Percentiles rank a stretch among this genome's conserved stretches.
phyloP scores from a whole-genome alignment of 495 filamentous ascomycete species.

The Trichoderma gamsii region DNA sequence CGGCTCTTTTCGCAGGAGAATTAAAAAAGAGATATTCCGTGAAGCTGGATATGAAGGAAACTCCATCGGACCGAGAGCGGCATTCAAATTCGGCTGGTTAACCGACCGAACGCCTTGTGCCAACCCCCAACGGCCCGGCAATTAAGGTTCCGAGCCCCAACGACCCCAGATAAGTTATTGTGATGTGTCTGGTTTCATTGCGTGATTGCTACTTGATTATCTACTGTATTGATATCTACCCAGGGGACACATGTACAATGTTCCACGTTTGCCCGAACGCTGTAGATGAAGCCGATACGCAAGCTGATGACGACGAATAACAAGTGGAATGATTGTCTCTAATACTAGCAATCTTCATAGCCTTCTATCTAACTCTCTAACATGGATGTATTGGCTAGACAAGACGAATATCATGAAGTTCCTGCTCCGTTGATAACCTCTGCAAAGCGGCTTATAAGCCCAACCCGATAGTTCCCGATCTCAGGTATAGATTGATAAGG shows the following conservation, averaged over 20 bases:
- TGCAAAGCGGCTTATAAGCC: not conserved
- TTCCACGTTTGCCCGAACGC: too few species aligned
- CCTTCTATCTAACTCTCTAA: too few species aligned
- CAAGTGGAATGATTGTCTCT: too few species aligned
- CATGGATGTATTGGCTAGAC: too few species aligned
- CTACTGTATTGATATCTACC: not conserved
- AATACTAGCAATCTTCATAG: too few species aligned
- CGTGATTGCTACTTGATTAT: not conserved
- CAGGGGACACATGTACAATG: too few species aligned
- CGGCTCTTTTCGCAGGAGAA: not conserved
- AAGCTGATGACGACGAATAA: too few species aligned
- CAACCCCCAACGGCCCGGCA: not conserved
- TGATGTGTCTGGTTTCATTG: not conserved
- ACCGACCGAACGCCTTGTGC: not conserved
- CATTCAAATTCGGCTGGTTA: not conserved
- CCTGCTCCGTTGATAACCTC: not conserved
- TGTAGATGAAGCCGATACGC: too few species aligned
- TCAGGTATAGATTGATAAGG: not conserved
- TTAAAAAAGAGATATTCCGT: not conserved
- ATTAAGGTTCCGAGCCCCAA: not conserved
- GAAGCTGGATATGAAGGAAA: not conserved
- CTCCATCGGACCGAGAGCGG: constrained; percentile 1
- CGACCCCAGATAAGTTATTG: not conserved
- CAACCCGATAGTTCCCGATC: not conserved
- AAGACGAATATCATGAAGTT: too few species aligned